Conservation (phyloP, 352 stramenopile genomes). For the Globisporangium uncinulatum region DNA sequence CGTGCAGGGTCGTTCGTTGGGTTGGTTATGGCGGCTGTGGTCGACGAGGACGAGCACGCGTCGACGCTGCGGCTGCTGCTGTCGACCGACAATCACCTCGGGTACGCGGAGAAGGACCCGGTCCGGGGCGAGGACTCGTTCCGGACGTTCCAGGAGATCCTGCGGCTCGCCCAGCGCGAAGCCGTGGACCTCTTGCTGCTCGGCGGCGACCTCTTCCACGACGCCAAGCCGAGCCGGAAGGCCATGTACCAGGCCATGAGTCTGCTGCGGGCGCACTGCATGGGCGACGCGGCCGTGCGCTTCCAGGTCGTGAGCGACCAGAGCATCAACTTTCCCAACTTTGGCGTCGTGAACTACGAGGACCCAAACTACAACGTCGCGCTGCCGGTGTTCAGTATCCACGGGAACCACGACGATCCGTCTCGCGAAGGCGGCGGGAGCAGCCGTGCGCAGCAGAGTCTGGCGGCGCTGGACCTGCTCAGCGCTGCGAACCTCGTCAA, state of each 20-base stretch:
- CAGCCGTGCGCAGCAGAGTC: constrained; percentile 42
- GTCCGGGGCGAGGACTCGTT: constrained; percentile 93
- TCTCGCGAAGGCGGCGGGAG: constrained; percentile 84
- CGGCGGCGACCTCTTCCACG: constrained; percentile 98
- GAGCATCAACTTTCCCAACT: constrained; percentile 87
- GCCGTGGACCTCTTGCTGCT: constrained; percentile 92
- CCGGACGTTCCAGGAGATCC: constrained; percentile 84
- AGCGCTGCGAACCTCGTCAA: constrained; percentile 96
- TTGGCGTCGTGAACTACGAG: constrained; percentile 95
- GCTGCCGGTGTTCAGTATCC: constrained; percentile 97
- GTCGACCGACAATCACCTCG: constrained; percentile 98
- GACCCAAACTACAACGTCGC: constrained; percentile 93
- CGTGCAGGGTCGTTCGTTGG: background rate
- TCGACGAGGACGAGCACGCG: constrained; percentile 16
- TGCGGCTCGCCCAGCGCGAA: constrained; percentile 58
- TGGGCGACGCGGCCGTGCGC: constrained; percentile 81
- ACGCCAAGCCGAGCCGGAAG: constrained; percentile 97
- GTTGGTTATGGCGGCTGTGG: background rate
- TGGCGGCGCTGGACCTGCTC: constrained; percentile 96
- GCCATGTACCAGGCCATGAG: constrained; percentile 97
- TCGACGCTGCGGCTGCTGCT: constrained; percentile 89
- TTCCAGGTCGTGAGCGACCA: constrained; percentile 91
- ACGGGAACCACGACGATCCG: constrained; percentile 99
- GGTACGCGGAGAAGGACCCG: constrained; percentile 94
- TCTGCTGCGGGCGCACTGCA: constrained; percentile 94